These are phyloP conservation scores for Salix brachista DNA, from an alignment of 345 rosid genomes.

Conservation along the genomic window DNA sequence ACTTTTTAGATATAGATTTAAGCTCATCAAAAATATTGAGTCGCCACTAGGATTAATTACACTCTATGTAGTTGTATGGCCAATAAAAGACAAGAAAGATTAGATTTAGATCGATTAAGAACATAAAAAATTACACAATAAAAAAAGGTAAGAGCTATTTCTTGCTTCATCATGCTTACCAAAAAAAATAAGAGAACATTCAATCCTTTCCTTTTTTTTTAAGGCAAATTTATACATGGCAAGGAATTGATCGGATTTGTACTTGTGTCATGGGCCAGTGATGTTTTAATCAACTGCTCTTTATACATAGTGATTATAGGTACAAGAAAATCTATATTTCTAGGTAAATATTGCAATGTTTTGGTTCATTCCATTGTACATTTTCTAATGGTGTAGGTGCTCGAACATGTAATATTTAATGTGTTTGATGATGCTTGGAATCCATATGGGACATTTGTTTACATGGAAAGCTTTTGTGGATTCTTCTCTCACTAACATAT, in stretches of 20 bases:
- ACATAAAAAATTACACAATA: not conserved
- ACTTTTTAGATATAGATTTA: too few species aligned
- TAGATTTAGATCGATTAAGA: too few species aligned
- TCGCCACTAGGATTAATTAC: too few species aligned
- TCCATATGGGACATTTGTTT: not conserved
- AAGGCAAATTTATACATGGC: not conserved
- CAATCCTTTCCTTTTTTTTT: not conserved
- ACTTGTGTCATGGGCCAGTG: not conserved
- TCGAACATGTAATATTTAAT: not conserved
- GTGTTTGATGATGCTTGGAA: not conserved
- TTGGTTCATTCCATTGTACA: not conserved
- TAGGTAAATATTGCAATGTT: not conserved
- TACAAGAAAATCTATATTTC: not conserved
- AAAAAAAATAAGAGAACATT: not conserved
- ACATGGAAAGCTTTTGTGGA: slow-evolving; percentile 16
- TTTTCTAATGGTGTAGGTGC: not conserved
- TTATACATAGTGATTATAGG: not conserved
- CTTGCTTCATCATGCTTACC: not conserved
- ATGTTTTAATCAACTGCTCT: not conserved
- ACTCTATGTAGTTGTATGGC: not conserved
- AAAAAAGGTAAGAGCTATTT: too few species aligned
- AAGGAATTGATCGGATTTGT: not conserved
- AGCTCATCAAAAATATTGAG: too few species aligned
- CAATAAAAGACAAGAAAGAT: too few species aligned
- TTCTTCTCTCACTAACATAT: slow-evolving; percentile 16